phyloP scores from a whole-genome alignment of 306 rosid species.

The Cajanus cajan region DNA sequence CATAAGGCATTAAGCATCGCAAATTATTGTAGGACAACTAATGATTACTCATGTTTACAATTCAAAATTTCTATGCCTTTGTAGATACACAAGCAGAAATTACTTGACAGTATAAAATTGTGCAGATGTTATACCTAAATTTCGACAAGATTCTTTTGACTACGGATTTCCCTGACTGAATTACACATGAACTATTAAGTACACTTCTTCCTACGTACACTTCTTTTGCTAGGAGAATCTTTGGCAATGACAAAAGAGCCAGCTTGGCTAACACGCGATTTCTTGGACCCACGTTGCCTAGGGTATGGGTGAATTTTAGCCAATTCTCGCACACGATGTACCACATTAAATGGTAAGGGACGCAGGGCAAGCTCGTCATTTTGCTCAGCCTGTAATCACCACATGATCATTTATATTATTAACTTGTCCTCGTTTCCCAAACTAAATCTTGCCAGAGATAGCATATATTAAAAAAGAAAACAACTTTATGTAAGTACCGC shows the following conservation, averaged over 20 bases:
- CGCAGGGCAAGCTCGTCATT: slow-evolving; percentile 52
- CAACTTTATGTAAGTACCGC: neutral
- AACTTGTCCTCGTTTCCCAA: neutral
- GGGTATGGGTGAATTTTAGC: slow-evolving; percentile 89
- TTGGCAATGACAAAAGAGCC: slow-evolving; percentile 41
- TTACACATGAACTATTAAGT: slow-evolving; percentile 34
- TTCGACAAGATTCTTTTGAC: slow-evolving; percentile 44
- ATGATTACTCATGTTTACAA: slow-evolving; percentile 30
- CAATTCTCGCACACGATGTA: slow-evolving; percentile 73
- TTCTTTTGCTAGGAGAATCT: slow-evolving; percentile 51
- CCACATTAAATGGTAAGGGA: slow-evolving; percentile 61
- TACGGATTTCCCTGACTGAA: slow-evolving; percentile 32
- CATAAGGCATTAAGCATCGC: slow-evolving; percentile 3
- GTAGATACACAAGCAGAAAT: slow-evolving; percentile 35
- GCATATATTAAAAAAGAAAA: neutral
- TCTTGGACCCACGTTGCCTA: slow-evolving; percentile 61
- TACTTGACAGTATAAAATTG: slow-evolving; percentile 21
- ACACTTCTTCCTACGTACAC: slow-evolving; percentile 45
- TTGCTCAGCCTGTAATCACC: slow-evolving; percentile 56
- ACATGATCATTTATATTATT: slow-evolving; percentile 18
- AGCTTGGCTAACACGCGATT: slow-evolving; percentile 25
- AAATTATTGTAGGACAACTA: slow-evolving; percentile 5
- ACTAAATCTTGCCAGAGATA: neutral
- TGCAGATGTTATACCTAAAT: slow-evolving; percentile 47
- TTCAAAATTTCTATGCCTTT: slow-evolving; percentile 38